Conservation (phyloP, 805 yeast species). For the Yamadazyma ubonensis region DNA sequence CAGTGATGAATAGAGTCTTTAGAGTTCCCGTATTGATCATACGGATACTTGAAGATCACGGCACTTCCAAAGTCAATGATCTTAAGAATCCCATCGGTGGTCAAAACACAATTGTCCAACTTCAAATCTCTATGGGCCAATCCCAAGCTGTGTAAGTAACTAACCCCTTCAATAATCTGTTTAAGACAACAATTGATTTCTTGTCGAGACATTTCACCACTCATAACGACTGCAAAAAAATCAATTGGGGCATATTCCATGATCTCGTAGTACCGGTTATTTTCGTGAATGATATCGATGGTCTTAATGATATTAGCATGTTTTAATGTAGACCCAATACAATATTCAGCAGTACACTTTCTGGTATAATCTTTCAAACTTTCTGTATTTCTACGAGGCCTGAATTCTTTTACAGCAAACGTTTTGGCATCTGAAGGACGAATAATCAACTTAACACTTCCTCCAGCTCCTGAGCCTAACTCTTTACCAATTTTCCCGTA, state of each 20-base stretch:
- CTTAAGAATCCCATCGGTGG: slow-evolving; percentile 78
- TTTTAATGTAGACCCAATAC: slow-evolving; percentile 86
- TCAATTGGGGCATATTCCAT: slow-evolving; percentile 96
- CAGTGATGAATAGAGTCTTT: slow-evolving; percentile 65
- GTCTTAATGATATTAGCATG: slow-evolving; percentile 91
- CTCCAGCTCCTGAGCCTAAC: slow-evolving; percentile 95
- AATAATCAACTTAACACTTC: slow-evolving; percentile 74
- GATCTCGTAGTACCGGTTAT: slow-evolving; percentile 81
- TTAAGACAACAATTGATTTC: slow-evolving; percentile 90
- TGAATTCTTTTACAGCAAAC: slow-evolving; percentile 91
- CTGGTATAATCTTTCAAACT: slow-evolving; percentile 82
- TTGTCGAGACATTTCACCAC: slow-evolving; percentile 75
- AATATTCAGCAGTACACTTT: slow-evolving; percentile 90
- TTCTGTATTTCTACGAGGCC: slow-evolving; percentile 73
- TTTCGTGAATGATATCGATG: slow-evolving; percentile 85
- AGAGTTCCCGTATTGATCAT: slow-evolving; percentile 47
- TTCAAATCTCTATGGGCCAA: slow-evolving; percentile 90
- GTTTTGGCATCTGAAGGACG: slow-evolving; percentile 65
- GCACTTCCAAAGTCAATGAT: slow-evolving; percentile 93
- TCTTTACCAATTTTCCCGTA: slow-evolving; percentile 82
- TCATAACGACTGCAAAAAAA: slow-evolving; percentile 91
- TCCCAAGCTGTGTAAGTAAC: slow-evolving; percentile 80
- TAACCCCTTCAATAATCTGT: slow-evolving; percentile 77
- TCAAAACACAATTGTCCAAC: slow-evolving; percentile 88
- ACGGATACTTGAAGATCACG: slow-evolving; percentile 87